phyloP scores from a whole-genome alignment of 176 grass and related monocot genomes.

The Musa beccarii region DNA sequence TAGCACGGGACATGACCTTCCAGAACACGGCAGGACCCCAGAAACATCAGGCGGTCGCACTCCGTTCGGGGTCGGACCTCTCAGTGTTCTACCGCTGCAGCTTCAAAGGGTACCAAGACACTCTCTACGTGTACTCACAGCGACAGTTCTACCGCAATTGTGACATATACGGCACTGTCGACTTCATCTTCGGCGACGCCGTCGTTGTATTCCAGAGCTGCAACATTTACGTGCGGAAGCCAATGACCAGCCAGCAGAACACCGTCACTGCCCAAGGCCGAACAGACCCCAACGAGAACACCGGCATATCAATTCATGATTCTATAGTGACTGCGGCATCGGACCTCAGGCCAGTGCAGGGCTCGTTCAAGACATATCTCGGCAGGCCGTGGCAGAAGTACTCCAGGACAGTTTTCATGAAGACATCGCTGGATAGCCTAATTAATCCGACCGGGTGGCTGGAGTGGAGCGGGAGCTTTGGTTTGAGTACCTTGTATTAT shows the following conservation, averaged over 20 bases:
- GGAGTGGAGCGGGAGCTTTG: neutral
- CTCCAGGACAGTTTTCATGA: slow-evolving; percentile 7
- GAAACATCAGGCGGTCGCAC: neutral
- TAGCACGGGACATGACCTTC: slow-evolving; percentile 12
- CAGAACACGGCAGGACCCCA: neutral
- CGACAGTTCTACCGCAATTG: slow-evolving; percentile 15
- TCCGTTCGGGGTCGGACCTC: neutral
- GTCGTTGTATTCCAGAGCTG: neutral
- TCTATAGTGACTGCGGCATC: neutral
- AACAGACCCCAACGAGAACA: neutral
- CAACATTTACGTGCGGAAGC: slow-evolving; percentile 11
- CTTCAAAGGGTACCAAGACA: slow-evolving; percentile 14
- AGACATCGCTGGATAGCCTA: neutral
- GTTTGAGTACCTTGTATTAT: neutral
- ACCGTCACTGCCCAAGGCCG: slow-evolving; percentile 5
- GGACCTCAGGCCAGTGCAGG: slow-evolving; percentile 4
- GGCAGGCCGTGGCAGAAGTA: slow-evolving; percentile 2
- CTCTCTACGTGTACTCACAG: neutral
- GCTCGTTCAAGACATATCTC: neutral
- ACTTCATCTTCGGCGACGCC: slow-evolving; percentile 15
- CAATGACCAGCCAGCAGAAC: slow-evolving; percentile 1
- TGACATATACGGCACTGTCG: slow-evolving; percentile 10
- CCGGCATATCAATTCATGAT: slow-evolving; percentile 4
- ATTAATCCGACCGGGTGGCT: slow-evolving; percentile 10
- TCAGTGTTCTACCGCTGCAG: slow-evolving; percentile 3